Conservation (phyloP, 2,329 filamentous ascomycete species). For the Davidsoniella virescens region DNA sequence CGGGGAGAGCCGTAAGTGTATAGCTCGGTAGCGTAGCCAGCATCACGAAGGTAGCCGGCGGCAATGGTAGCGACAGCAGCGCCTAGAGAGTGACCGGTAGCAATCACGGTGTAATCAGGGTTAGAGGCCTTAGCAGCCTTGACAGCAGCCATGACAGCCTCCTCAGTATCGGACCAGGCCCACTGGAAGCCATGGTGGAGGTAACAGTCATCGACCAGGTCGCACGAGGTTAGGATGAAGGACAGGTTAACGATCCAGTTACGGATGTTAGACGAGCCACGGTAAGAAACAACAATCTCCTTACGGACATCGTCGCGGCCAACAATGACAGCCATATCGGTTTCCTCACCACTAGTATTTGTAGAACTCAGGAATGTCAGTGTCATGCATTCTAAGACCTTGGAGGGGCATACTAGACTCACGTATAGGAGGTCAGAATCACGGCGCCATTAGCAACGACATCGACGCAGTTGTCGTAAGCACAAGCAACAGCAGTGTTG, state of each 20-base stretch:
- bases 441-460: slow-evolving; percentile 9
- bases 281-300: slow-evolving; percentile 43
- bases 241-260: slow-evolving; percentile 45
- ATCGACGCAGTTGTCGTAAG: slow-evolving; percentile 9
- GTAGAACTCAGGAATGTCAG: slow-evolving; percentile 15
- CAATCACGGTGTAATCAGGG: slow-evolving; percentile 36
- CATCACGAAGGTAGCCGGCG: slow-evolving; percentile 35
- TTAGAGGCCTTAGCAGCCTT: slow-evolving; percentile 26
- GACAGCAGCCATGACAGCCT: slow-evolving; percentile 27
- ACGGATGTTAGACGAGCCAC: slow-evolving; percentile 39
- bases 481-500: slow-evolving; percentile 8
- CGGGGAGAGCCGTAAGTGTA: slow-evolving; percentile 55
- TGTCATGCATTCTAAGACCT: slow-evolving; percentile 12
- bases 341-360: slow-evolving; percentile 22
- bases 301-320: slow-evolving; percentile 30
- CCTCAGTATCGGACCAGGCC: slow-evolving; percentile 39
- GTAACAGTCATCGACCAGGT: slow-evolving; percentile 29
- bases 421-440: slow-evolving; percentile 8
- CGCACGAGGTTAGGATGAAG: slow-evolving; percentile 22
- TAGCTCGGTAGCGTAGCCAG: slow-evolving; percentile 28
- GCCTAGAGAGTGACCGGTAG: slow-evolving; percentile 55
- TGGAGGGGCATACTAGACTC: slow-evolving; percentile 3
- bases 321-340: slow-evolving; percentile 35
- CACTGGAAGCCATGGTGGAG: slow-evolving; percentile 41
- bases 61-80: slow-evolving; percentile 47